Evolutionary conservation across 306 rosid genomes (phyloP).

Genomic region (Casuarina equisetifolia): DNA sequence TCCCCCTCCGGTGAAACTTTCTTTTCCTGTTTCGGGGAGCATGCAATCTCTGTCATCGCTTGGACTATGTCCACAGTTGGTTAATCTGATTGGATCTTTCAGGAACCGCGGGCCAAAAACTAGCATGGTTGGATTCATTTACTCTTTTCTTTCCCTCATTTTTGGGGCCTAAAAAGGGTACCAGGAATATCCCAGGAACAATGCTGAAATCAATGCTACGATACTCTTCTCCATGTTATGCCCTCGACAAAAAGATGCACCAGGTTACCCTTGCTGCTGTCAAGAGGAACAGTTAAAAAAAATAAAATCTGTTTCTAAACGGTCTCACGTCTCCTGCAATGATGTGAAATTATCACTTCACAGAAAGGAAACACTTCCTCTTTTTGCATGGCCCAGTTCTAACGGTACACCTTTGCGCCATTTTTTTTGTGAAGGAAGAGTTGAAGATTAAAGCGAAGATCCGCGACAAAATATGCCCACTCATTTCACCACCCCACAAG

Average conservation of each 20-base stretch:
- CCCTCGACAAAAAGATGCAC: too few species aligned
- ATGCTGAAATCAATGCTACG: too few species aligned
- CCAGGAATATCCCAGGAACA: too few species aligned
- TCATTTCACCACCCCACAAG: neutral
- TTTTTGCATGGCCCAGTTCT: neutral
- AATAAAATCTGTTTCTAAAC: too few species aligned
- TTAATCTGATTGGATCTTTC: too few species aligned
- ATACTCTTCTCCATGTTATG: too few species aligned
- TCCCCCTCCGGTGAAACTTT: slow-evolving; percentile 33
- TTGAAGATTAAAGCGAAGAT: slow-evolving; percentile 18
- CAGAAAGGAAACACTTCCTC: neutral
- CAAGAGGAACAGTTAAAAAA: too few species aligned
- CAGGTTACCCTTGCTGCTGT: too few species aligned
- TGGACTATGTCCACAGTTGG: too few species aligned
- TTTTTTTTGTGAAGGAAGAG: slow-evolving; percentile 10
- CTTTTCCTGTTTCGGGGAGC: neutral
- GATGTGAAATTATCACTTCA: neutral
- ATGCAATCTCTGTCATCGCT: neutral
- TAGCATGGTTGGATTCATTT: neutral
- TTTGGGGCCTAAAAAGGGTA: too few species aligned
- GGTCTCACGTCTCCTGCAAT: too few species aligned
- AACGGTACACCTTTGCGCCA: neutral
- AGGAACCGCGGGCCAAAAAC: neutral
- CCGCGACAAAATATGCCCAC: neutral
- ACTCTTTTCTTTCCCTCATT: too few species aligned